These are phyloP conservation scores for Echites panduratus DNA, from an alignment of 257 asterid species.

Conservation along the genomic window DNA sequence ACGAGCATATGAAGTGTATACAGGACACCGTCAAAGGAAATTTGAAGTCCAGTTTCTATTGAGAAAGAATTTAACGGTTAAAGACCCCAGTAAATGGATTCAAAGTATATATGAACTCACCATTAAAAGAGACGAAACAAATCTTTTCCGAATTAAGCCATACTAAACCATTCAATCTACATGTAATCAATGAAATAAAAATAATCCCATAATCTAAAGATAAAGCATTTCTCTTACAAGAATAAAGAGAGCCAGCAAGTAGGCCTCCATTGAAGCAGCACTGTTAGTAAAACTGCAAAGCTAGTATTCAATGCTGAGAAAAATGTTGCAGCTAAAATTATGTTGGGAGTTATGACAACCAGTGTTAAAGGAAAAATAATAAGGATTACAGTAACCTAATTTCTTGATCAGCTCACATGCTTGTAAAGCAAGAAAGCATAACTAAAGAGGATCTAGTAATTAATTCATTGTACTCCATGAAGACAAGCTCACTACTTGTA, in stretches of 20 bases:
- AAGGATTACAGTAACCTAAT: not conserved
- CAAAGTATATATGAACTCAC: too few relatives aligned
- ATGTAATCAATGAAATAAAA: not conserved
- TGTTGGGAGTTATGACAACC: not conserved
- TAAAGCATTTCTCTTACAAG: not conserved
- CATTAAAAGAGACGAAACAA: not conserved
- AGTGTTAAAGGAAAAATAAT: not conserved
- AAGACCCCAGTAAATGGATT: too few relatives aligned
- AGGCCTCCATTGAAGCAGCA: not conserved
- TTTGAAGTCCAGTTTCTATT: slow-evolving; percentile 42
- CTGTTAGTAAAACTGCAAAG: not conserved
- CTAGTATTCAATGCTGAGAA: not conserved
- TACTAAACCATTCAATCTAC: not conserved
- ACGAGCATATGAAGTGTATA: slow-evolving; percentile 43
- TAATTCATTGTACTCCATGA: slow-evolving; percentile 4
- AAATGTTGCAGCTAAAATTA: not conserved
- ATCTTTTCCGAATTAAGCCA: not conserved
- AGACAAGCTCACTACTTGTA: too few relatives aligned
- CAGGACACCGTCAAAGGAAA: slow-evolving; percentile 46
- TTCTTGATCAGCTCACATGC: not conserved
- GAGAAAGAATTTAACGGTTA: not conserved
- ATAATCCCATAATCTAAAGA: not conserved
- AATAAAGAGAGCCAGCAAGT: not conserved
- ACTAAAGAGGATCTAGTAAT: not conserved
- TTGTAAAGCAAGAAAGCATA: not conserved